These are phyloP conservation scores for Xylariaceae sp. DNA, from an alignment of 2,329 filamentous ascomycete genomes.

Conservation along the genomic window DNA sequence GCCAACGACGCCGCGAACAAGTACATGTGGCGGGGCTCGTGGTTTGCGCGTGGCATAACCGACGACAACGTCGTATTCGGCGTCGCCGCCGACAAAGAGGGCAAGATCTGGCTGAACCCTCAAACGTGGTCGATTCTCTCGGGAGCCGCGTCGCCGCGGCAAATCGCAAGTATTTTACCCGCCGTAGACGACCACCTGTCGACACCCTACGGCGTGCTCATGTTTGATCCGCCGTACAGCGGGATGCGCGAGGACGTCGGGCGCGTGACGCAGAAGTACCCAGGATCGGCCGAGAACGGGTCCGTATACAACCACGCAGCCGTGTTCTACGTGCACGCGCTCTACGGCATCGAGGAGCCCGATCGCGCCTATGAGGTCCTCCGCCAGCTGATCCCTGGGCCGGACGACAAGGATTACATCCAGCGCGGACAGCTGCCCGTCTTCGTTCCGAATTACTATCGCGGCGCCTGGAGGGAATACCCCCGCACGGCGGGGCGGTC, in stretches of 20 bases:
- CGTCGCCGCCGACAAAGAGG: constrained; percentile 46
- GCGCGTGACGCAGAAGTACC: constrained; percentile 55
- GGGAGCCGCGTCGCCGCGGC: constrained; percentile 42
- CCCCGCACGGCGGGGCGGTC: constrained; percentile 52
- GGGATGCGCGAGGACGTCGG: constrained; percentile 56
- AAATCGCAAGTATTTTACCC: constrained; percentile 42
- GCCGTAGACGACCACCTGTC: constrained; percentile 48
- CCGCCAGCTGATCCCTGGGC: constrained; percentile 52
- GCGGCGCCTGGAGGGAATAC: constrained; percentile 45
- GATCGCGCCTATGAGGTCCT: constrained; percentile 50
- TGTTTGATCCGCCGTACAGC: constrained; percentile 53
- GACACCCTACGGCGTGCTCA: constrained; percentile 51
- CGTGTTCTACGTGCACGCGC: constrained; percentile 50
- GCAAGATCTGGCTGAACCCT: constrained; percentile 56
- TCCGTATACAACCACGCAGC: constrained; percentile 56
- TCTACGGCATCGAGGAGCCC: constrained; percentile 47
- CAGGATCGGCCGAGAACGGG: constrained; percentile 55
- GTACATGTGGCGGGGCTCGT: constrained; percentile 53
- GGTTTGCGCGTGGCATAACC: constrained; percentile 56
- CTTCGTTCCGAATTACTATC: constrained; percentile 58
- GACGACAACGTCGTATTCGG: constrained; percentile 52
- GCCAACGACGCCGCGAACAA: constrained; percentile 49
- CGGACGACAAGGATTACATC: constrained; percentile 45
- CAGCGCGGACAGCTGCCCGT: constrained; percentile 53
- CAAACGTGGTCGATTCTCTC: constrained; percentile 53